Conservation (phyloP, 768 basidiomycete species). For the Lactifluus pinguis region DNA sequence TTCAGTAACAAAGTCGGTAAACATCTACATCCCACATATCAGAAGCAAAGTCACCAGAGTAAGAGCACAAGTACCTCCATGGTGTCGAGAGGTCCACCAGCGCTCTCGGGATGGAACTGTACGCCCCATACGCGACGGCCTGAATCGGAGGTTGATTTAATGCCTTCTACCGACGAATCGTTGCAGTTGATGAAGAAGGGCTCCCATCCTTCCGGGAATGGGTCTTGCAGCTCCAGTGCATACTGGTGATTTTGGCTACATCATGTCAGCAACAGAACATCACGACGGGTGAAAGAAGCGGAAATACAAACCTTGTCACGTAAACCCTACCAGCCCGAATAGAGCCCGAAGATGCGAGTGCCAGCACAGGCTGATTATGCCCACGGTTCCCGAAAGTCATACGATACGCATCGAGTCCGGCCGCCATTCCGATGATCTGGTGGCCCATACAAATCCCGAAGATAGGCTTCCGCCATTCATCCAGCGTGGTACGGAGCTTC, state of each 20-base stretch:
- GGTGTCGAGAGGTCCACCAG: slow-evolving; percentile 96
- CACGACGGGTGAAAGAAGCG: not conserved
- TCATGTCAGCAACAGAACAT: slow-evolving; percentile 3
- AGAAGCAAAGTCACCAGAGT: not conserved
- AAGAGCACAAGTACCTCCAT: slow-evolving; percentile 58
- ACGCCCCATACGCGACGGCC: slow-evolving; percentile 96
- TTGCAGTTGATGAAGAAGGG: slow-evolving; percentile 99
- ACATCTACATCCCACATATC: slow-evolving; percentile 52
- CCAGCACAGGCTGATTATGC: slow-evolving; percentile 97
- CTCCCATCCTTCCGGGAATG: slow-evolving; percentile 95
- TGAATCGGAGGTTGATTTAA: slow-evolving; percentile 86
- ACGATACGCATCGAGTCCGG: slow-evolving; percentile 90
- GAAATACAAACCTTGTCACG: slow-evolving; percentile 69
- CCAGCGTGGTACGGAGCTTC: slow-evolving; percentile 70
- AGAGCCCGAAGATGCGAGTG: slow-evolving; percentile 85
- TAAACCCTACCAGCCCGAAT: slow-evolving; percentile 96
- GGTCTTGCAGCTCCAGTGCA: slow-evolving; percentile 87
- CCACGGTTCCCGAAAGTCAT: slow-evolving; percentile 99
- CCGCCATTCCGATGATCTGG: slow-evolving; percentile 96
- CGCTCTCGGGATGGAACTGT: slow-evolving; percentile 98
- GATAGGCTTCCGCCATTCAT: slow-evolving; percentile 87
- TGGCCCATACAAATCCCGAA: slow-evolving; percentile 99
- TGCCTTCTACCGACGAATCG: slow-evolving; percentile 97
- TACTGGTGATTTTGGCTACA: slow-evolving; percentile 94
- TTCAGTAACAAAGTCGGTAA: slow-evolving; percentile 81